Conservation (phyloP, 2,329 filamentous ascomycete genomes). For the Fusarium sacchari region DNA sequence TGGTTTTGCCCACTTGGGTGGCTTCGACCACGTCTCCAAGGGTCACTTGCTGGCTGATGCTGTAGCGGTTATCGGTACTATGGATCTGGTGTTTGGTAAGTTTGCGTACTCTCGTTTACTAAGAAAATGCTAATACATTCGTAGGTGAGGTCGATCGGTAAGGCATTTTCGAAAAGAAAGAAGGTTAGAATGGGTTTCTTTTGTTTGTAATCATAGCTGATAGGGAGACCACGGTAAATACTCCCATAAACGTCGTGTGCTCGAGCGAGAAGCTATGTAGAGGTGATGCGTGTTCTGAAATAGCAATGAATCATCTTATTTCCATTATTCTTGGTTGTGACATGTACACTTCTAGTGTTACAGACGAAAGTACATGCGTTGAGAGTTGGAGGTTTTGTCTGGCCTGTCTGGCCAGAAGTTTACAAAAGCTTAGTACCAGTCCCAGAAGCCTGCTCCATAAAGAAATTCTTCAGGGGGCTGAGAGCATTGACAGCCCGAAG, state of each 20-base stretch:
- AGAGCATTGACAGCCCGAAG: slow-evolving; percentile 79
- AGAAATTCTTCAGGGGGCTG: slow-evolving; percentile 79
- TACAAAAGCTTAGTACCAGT: slow-evolving; percentile 59
- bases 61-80: slow-evolving; percentile 91
- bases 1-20: slow-evolving; percentile 92
- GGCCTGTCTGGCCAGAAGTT: neutral
- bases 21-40: slow-evolving; percentile 92
- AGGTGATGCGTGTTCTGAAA: slow-evolving; percentile 37
- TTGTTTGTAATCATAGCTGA: slow-evolving; percentile 56
- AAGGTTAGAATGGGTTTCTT: slow-evolving; percentile 48
- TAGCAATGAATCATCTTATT: slow-evolving; percentile 41
- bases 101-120: slow-evolving; percentile 12
- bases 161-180: slow-evolving; percentile 44
- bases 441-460: slow-evolving; percentile 80
- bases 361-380: slow-evolving; percentile 20
- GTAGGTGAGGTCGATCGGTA: slow-evolving; percentile 71
- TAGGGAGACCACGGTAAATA: slow-evolving; percentile 52
- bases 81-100: slow-evolving; percentile 90
- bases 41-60: slow-evolving; percentile 96
- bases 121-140: slow-evolving; percentile 51
- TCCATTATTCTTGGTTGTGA: slow-evolving; percentile 18
- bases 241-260: slow-evolving; percentile 47
- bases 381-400: neutral
- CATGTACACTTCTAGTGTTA: slow-evolving; percentile 29
- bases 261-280: slow-evolving; percentile 42